Evolutionary conservation across 2,329 filamentous ascomycete species (phyloP), one percentile per base, ranked within the genome.

Genomic region (Monilinia fructicola): DNA sequence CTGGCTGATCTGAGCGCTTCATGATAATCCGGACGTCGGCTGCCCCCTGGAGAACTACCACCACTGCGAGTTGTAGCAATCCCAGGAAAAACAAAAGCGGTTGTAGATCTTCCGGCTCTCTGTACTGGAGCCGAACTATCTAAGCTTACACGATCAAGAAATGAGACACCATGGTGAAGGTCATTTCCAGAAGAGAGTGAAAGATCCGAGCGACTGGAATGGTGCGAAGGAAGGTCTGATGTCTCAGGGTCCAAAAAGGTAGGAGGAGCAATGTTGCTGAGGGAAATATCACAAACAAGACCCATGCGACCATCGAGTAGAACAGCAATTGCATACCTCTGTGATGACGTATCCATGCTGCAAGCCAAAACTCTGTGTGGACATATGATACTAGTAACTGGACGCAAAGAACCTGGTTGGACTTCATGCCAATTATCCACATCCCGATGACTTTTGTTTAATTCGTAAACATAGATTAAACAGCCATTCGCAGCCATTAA

Each of bases 271-370:
- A 68, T 64, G 48, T 56, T 56, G 46, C 28, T 59, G 2, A 72
- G 67, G 58, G 75, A 75, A 14, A 88, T 76, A 61, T 89, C 84
- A 71, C 82, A 88, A 0, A 90, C 81, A 73, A 89, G 80, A 4
- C 86, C 87, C 73, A 85, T 80, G 3, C 87, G 82, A 9, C 84
- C 85, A 68, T 85, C 81, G 56, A 90, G 78, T 11, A 90, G 77
- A 40, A 85, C 81, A 21, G 86, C 87, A 62, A 89, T 78, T 9
- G 85, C 81, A 70, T 84, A 80, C 54, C 81, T 79, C 11, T 82
- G 78, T 2, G 80, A 81, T 5, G 83, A 87, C 0, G 84, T 85
- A 73, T 90, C 86, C 81, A 90, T 87, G 69, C 84, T 85, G 71
- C 86, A 84, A 3, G 83, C 81, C 7, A 90, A 74, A 2, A 89